Evolutionary conservation across 1,284 basidiomycete species (phyloP), one percentile per base, ranked within the genome.

Genomic region (Fomes fomentarius): DNA sequence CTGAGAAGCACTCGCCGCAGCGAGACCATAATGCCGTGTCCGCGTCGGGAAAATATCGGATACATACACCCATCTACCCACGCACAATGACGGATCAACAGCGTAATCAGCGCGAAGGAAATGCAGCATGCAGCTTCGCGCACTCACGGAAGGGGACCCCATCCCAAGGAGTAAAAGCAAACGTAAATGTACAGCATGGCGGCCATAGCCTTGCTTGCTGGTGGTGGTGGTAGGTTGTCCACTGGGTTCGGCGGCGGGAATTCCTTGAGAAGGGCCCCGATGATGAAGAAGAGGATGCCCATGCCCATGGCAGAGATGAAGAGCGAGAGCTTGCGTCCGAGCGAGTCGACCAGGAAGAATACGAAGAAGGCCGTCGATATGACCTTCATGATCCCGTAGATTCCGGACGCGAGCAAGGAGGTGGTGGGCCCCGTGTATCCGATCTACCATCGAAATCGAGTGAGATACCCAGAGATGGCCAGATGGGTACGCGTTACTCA

Each of bases 1-100:
- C 60, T 92, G 91, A 1, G 87, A 81, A 11, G 82, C 81, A 46
- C 85, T 84, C 1, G 86, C 91, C 2, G 83, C 72, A 1, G 87
- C 82, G 37, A 93, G 75, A 44, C 91, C 91, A 63, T 87, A 91
- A 65, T 91, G 87, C 53, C 91, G 77, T 8, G 90, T 92, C 40
- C 89, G 75, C 38, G 89, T 93, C 26, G 87, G 89, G 80, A 93
- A 93, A 66, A 93, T 91, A 69, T 93, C 91, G 12, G 88, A 76
- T 19, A 84, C 83, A 61, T 90, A 90, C 6, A 91, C 84, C 88
- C 87, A 90, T 10, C 62, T 68, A 24, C 8, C 7, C 26, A 15
- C 12, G 11, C 8, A 30, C 34, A 15, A n/a, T 17, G n/a, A 19
- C 11, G 14, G 25, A 17, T 14, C 19, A 24, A 25, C 17, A 52